A percentile compares a stretch with the other conserved stretches of the same genome.
phyloP scores from a whole-genome alignment of 441 rosid species.

The Syzygium syzygioides region DNA sequence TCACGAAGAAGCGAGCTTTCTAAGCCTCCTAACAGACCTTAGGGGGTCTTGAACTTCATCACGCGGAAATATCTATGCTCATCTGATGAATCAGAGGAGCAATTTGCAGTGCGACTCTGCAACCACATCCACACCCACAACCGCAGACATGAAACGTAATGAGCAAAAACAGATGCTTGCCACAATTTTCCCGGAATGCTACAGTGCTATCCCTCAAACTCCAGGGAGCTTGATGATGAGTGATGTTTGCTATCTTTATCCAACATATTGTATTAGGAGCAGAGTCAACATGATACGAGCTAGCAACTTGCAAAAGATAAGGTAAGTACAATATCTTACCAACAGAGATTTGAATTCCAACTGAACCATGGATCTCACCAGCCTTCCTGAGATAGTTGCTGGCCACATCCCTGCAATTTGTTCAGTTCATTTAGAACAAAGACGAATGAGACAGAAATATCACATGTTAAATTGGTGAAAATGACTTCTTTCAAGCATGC shows the following conservation, averaged over 20 bases:
- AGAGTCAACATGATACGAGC: background rate
- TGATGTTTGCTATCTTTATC: background rate
- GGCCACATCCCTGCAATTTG: slow-evolving; percentile 51
- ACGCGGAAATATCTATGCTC: background rate
- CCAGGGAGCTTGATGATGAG: background rate
- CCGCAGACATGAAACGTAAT: background rate
- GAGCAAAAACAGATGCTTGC: background rate
- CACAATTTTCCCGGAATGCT: background rate
- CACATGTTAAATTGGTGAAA: background rate
- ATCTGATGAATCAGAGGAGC: background rate
- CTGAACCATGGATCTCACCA: slow-evolving; percentile 79
- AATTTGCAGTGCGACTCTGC: background rate
- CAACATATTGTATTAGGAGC: background rate
- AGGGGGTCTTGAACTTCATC: background rate
- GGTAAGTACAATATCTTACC: slow-evolving; percentile 39
- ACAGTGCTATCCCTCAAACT: background rate
- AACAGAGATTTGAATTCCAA: slow-evolving; percentile 46
- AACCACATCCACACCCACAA: background rate
- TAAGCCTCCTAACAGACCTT: background rate
- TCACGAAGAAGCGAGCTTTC: background rate
- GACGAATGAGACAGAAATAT: background rate
- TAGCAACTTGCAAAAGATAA: background rate
- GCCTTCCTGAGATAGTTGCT: slow-evolving; percentile 66
- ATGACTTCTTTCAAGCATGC: background rate
- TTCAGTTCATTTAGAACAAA: background rate